Evolutionary conservation across 2,329 filamentous ascomycete genomes (phyloP).

Genomic region (Magnaporthiopsis incrustans): DNA sequence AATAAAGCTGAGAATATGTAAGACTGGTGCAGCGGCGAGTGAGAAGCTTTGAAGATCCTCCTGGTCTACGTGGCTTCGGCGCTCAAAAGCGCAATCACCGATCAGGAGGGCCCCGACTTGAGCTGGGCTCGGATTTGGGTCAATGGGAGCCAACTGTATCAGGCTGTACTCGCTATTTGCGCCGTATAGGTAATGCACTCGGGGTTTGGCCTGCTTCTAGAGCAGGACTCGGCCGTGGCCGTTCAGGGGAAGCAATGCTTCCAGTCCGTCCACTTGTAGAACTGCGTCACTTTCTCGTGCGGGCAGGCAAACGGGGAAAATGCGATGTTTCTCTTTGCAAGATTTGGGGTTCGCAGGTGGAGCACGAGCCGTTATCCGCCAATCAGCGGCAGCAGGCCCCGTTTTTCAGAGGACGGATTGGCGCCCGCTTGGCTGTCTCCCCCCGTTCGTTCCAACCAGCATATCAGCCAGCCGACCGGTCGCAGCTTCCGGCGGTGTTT

Average conservation of each 20-base stretch:
- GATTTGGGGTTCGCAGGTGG: neutral
- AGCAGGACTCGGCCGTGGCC: neutral
- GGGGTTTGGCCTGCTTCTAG: neutral
- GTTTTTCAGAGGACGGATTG: neutral
- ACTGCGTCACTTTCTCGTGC: neutral
- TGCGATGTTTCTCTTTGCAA: neutral
- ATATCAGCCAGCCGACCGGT: neutral
- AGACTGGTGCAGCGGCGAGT: slow-evolving; percentile 4
- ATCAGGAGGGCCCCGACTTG: neutral
- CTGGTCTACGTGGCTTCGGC: neutral
- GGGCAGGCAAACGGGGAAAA: neutral
- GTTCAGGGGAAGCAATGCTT: neutral
- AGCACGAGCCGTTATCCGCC: neutral
- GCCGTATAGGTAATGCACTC: neutral
- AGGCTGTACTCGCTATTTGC: neutral
- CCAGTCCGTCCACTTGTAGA: neutral
- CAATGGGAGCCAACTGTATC: neutral
- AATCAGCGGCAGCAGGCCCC: neutral
- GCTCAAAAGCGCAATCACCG: neutral
- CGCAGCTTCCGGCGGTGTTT: too few relatives aligned
- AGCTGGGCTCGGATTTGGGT: neutral
- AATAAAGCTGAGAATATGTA: neutral
- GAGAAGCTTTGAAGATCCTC: neutral
- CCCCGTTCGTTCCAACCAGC: too few relatives aligned
- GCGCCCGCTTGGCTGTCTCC: too few relatives aligned